Evolutionary conservation across 2,329 filamentous ascomycete genomes (phyloP).

Genomic region (Colletotrichum paranaense): DNA sequence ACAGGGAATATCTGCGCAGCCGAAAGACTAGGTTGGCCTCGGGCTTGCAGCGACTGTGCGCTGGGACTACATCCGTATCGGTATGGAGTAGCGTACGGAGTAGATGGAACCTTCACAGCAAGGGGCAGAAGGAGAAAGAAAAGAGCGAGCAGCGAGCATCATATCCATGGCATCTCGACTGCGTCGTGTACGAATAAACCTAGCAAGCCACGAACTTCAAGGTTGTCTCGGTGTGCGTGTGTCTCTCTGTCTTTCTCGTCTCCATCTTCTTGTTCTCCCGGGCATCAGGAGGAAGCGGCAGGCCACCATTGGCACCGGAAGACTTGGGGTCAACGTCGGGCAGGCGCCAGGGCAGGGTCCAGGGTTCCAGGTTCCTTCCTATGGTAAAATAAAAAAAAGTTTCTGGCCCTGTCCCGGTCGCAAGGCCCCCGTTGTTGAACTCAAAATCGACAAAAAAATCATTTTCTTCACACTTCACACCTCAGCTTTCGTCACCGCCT

Average conservation of each 20-base stretch:
- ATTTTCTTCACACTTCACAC: neutral
- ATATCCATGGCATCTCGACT: neutral
- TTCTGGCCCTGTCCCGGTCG: conserved; percentile 17
- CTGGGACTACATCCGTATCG: neutral
- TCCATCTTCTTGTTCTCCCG: neutral
- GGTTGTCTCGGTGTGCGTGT: neutral
- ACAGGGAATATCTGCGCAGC: neutral
- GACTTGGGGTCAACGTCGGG: conserved; percentile 1
- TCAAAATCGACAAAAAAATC: conserved; percentile 11
- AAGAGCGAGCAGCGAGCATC: neutral
- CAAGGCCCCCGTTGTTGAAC: conserved; percentile 8
- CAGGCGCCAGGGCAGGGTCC: neutral
- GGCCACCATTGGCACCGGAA: neutral
- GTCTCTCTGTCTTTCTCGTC: too few relatives aligned
- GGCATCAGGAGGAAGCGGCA: conserved; percentile 12
- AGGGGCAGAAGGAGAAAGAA: neutral
- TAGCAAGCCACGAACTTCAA: neutral
- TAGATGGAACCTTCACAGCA: neutral
- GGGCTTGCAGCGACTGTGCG: conserved; percentile 1
- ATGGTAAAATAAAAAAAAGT: neutral
- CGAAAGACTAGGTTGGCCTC: neutral
- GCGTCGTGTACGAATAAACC: too few relatives aligned
- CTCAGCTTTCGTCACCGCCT: conserved; percentile 21
- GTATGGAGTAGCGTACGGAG: too few relatives aligned
- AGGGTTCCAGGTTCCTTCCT: neutral